phyloP scores from a whole-genome alignment of 2,329 filamentous ascomycete species.

The Cylindrodendrum hubeiense region DNA sequence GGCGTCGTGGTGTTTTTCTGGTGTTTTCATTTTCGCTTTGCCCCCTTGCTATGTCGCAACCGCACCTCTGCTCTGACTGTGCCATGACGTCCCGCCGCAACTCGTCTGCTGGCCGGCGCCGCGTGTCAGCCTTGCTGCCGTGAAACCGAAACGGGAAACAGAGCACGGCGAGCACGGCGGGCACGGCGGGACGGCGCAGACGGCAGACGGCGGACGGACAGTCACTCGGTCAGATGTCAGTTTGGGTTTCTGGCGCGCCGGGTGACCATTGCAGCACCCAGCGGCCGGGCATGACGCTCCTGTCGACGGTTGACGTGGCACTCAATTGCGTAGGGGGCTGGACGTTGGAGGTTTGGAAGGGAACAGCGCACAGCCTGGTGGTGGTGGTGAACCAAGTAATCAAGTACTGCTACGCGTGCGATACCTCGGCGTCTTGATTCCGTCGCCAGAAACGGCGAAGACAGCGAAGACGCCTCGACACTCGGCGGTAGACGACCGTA shows the following conservation, averaged over 20 bases:
- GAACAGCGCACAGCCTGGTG: not conserved
- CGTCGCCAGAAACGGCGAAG: not conserved
- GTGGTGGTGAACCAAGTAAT: not conserved
- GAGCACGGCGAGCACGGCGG: not conserved
- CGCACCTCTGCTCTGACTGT: not conserved
- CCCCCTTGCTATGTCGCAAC: constrained; percentile 10
- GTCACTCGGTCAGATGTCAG: constrained; percentile 25
- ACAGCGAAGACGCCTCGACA: not conserved
- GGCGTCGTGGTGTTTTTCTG: constrained; percentile 4
- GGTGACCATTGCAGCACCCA: constrained; percentile 15
- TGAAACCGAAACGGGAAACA: not conserved
- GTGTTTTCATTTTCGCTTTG: not conserved
- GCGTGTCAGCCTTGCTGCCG: not conserved
- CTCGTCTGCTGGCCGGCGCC: constrained; percentile 3
- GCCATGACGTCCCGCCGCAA: constrained; percentile 3
- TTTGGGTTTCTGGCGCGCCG: constrained; percentile 17
- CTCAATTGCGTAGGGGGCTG: constrained; percentile 13
- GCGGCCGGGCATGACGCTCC: constrained; percentile 16
- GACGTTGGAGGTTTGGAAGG: not conserved
- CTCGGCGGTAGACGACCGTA: not conserved
- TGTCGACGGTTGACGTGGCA: constrained; percentile 43
- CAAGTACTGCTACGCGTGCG: constrained; percentile 23
- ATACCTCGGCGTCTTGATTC: constrained; percentile 11
- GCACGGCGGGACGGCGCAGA: not conserved
- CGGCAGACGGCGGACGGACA: not conserved